These are phyloP conservation scores for Phellopilus nigrolimitatus DNA, from an alignment of 1,284 basidiomycete species.

Conservation along the genomic window DNA sequence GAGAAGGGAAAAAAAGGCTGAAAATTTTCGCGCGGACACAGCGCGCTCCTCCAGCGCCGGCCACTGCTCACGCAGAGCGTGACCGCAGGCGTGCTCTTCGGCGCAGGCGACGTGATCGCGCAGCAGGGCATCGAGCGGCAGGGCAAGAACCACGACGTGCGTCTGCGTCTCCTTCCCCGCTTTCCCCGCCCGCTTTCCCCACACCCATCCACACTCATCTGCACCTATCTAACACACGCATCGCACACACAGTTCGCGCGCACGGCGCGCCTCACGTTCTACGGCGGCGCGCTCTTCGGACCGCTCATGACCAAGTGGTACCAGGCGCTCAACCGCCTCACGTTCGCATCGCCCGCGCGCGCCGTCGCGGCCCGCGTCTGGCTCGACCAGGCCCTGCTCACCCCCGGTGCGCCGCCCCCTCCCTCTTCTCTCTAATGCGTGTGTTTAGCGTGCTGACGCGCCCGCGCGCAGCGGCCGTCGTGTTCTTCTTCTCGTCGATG, in stretches of 20 bases:
- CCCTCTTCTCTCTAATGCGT: neutral
- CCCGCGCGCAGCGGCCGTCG: conserved; percentile 47
- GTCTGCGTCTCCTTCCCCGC: no score
- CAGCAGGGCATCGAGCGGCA: conserved; percentile 75
- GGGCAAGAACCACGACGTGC: conserved; percentile 65
- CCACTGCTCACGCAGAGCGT: conserved; percentile 61
- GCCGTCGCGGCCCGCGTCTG: conserved; percentile 61
- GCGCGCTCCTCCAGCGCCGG: conserved; percentile 53
- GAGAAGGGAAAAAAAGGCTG: neutral
- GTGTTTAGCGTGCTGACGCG: conserved; percentile 11
- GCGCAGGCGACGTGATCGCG: conserved; percentile 76
- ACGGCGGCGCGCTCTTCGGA: conserved; percentile 69
- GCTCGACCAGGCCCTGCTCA: conserved; percentile 69
- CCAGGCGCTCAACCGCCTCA: conserved; percentile 55
- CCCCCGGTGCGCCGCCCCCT: conserved; percentile 46
- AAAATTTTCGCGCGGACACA: conserved; percentile 31
- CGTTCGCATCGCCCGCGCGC: conserved; percentile 52
- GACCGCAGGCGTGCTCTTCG: conserved; percentile 67
- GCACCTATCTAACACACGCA: conserved; percentile 1
- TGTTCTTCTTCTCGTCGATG: conserved; percentile 73
- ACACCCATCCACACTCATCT: no score
- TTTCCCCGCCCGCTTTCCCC: neutral
- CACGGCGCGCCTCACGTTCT: conserved; percentile 69
- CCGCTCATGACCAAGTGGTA: conserved; percentile 74
- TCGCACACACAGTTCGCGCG: conserved; percentile 48